Percentiles rank a stretch among this genome's conserved stretches.
These are phyloP conservation scores for Pichia sp. DNA, from an alignment of 1,139 yeast genomes.

Conservation along the genomic window DNA sequence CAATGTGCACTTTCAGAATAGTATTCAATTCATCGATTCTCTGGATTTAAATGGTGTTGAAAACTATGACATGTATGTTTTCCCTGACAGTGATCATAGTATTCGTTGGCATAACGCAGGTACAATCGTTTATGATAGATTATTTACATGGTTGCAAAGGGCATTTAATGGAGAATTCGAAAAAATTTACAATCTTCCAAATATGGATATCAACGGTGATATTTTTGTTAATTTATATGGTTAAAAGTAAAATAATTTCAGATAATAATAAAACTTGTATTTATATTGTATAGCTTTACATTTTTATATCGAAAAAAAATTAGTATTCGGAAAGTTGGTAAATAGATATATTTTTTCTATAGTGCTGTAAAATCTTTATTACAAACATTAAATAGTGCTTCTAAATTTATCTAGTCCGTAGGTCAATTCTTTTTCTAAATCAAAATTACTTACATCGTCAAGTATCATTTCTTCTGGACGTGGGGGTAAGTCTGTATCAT, in stretches of 20 bases:
- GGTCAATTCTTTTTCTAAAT: constrained; percentile 52
- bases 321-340: not conserved
- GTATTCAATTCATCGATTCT: constrained; percentile 56
- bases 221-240: constrained; percentile 18
- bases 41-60: constrained; percentile 53
- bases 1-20: constrained; percentile 72
- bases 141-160: constrained; percentile 50
- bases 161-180: constrained; percentile 46
- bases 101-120: constrained; percentile 68
- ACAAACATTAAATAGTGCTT: constrained; percentile 8
- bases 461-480: constrained; percentile 36
- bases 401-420: constrained; percentile 47
- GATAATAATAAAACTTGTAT: not conserved
- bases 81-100: constrained; percentile 75
- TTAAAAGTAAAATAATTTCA: too few relatives aligned
- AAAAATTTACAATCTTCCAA: not conserved
- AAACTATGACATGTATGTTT: constrained; percentile 66
- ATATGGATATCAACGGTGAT: not conserved
- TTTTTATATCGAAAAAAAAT: too few relatives aligned
- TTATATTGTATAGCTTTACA: not conserved
- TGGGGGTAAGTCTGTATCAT: constrained; percentile 36
- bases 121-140: constrained; percentile 56
- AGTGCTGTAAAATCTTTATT: not conserved
- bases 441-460: constrained; percentile 28
- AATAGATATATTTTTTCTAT: not conserved